Conservation (phyloP, 2,329 filamentous ascomycete genomes). For the Claviceps maximensis region DNA sequence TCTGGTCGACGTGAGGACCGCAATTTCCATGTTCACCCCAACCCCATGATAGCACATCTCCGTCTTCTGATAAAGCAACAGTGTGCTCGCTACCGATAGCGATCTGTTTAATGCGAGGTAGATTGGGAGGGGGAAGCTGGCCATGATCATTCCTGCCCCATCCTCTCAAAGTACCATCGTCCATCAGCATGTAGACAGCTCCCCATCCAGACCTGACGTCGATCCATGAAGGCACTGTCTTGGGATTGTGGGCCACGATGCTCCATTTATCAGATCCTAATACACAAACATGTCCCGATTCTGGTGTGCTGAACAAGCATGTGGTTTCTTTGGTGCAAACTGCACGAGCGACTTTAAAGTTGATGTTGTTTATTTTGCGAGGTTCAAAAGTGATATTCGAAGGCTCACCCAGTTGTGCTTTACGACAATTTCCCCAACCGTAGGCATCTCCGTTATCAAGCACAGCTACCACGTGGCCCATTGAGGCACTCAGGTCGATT, state of each 20-base stretch:
- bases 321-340: conserved; percentile 82
- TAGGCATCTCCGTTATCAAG: conserved; percentile 64
- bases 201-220: conserved; percentile 73
- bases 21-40: conserved; percentile 99
- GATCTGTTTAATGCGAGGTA: conserved; percentile 49
- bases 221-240: conserved; percentile 42
- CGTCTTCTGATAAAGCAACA: conserved; percentile 53
- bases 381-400: conserved; percentile 43
- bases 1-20: conserved; percentile 50
- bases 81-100: conserved; percentile 83
- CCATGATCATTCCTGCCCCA: conserved; percentile 85
- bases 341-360: conserved; percentile 52
- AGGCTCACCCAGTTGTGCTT: conserved; percentile 64
- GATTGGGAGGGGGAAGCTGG: conserved; percentile 52
- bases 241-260: conserved; percentile 44
- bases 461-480: conserved; percentile 65
- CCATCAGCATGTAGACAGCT: conserved; percentile 56
- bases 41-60: conserved; percentile 71
- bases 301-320: conserved; percentile 46
- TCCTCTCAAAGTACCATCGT: conserved; percentile 46
- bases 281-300: conserved; percentile 47
- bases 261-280: conserved; percentile 67
- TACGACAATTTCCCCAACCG: conserved; percentile 79
- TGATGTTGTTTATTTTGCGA: conserved; percentile 40
- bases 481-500: conserved; percentile 54